A percentile compares a stretch with the other conserved stretches of the same genome.
Conservation (phyloP, 805 yeast species). For the Starmerella stigmatis region DNA sequence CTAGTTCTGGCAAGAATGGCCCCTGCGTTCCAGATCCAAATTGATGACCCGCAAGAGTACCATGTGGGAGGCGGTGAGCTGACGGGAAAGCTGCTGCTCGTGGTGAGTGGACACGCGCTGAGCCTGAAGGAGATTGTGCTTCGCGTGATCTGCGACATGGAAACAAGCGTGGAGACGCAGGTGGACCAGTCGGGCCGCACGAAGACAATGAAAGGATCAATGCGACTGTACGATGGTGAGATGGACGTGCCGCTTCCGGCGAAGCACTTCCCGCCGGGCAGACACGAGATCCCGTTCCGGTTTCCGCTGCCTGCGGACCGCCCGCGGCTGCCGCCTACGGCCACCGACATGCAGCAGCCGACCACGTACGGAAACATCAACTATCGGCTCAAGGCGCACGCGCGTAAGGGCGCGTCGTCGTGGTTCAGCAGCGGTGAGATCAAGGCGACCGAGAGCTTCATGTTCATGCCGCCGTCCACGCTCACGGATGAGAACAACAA, state of each 20-base stretch:
- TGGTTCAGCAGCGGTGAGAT: conserved; percentile 11
- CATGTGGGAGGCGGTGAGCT: conserved; percentile 17
- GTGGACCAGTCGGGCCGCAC: not conserved
- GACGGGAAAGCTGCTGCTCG: conserved; percentile 15
- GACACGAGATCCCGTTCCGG: conserved; percentile 12
- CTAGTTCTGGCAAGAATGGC: no score
- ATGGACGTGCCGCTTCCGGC: not conserved
- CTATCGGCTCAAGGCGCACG: conserved; percentile 10
- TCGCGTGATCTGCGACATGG: conserved; percentile 16
- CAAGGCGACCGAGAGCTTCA: conserved; percentile 5
- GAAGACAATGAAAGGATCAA: not conserved
- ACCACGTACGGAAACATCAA: conserved; percentile 8
- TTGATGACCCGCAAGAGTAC: conserved; percentile 9
- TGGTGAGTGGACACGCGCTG: conserved; percentile 7
- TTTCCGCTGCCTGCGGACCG: conserved; percentile 6
- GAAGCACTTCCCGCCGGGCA: conserved; percentile 5
- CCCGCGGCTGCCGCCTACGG: conserved; percentile 14
- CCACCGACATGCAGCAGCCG: conserved; percentile 1
- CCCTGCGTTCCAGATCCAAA: conserved; percentile 2
- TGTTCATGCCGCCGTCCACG: conserved; percentile 11
- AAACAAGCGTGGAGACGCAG: conserved; percentile 6
- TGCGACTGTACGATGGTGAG: conserved; percentile 9
- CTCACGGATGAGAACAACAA: not conserved
- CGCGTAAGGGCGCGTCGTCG: conserved; percentile 4
- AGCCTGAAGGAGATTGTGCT: conserved; percentile 11